Evolutionary conservation across 164 flowering plant genomes (phyloP).

Genomic region (Liquidambar formosana): DNA sequence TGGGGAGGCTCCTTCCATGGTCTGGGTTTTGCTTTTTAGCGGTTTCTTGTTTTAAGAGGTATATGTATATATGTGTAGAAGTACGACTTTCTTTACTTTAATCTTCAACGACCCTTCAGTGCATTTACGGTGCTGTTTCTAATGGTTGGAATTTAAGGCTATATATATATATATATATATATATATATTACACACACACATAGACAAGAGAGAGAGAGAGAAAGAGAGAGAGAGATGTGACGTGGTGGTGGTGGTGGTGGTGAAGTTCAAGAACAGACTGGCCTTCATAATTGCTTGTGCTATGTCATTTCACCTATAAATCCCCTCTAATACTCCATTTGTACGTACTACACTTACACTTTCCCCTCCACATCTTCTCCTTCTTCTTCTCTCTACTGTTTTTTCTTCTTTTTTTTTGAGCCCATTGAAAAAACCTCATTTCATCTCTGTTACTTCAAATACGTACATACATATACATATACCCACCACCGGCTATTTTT

Average conservation of each 20-base stretch:
- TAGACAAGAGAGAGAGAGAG: slow-evolving; percentile 5
- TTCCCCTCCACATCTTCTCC: neutral
- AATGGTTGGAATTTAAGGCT: slow-evolving; percentile 2
- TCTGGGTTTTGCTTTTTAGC: neutral
- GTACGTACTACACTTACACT: slow-evolving; percentile 7
- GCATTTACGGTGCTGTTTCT: slow-evolving; percentile 39
- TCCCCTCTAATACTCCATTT: slow-evolving; percentile 1
- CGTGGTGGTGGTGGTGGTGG: slow-evolving; percentile 23
- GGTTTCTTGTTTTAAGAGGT: neutral
- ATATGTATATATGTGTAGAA: neutral
- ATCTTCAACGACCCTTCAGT: slow-evolving; percentile 32
- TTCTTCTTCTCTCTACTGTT: neutral
- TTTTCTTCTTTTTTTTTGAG: neutral
- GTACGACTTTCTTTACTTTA: neutral
- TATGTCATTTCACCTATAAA: slow-evolving; percentile 34
- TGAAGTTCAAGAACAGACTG: slow-evolving; percentile 43
- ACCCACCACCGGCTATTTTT: too few relatives aligned
- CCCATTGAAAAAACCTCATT: too few relatives aligned
- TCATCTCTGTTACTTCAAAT: too few relatives aligned
- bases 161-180: too few relatives aligned
- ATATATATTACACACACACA: too few relatives aligned
- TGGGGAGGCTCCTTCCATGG: neutral
- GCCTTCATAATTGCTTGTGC: slow-evolving; percentile 35
- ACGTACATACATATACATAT: too few relatives aligned
- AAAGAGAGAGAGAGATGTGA: slow-evolving; percentile 4